A percentile compares a stretch with the other conserved stretches of the same genome.
Evolutionary conservation across 2,329 filamentous ascomycete genomes (phyloP).

Genomic region (Talaromyces verruculosus): DNA sequence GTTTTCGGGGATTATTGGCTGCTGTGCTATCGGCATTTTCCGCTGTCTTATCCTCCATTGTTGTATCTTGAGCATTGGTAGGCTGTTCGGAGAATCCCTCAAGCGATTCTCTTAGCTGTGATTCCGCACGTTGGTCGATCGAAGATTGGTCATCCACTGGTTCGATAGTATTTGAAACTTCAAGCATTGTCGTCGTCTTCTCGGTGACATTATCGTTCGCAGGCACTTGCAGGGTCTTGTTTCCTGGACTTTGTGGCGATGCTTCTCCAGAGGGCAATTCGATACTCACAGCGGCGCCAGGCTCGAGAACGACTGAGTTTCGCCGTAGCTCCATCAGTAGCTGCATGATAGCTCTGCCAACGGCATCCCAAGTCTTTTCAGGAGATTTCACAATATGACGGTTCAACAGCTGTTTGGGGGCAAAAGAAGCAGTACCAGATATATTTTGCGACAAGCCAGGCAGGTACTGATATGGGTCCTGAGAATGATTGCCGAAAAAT

Average conservation of each 20-base stretch:
- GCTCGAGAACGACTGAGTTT: slow-evolving; percentile 28
- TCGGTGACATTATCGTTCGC: slow-evolving; percentile 21
- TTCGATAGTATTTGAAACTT: slow-evolving; percentile 23
- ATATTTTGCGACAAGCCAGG: slow-evolving; percentile 37
- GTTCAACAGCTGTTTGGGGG: slow-evolving; percentile 24
- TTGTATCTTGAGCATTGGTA: slow-evolving; percentile 24
- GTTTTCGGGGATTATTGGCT: slow-evolving; percentile 54
- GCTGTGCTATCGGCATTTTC: slow-evolving; percentile 37
- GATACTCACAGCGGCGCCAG: slow-evolving; percentile 45
- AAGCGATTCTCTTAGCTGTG: slow-evolving; percentile 40
- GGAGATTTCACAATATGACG: slow-evolving; percentile 40
- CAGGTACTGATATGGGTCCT: slow-evolving; percentile 55
- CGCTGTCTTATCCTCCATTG: slow-evolving; percentile 27
- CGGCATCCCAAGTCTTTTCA: slow-evolving; percentile 47
- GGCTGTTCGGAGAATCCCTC: slow-evolving; percentile 32
- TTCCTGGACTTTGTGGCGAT: slow-evolving; percentile 17
- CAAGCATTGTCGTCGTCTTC: not conserved
- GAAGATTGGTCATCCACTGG: slow-evolving; percentile 35
- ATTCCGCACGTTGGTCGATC: slow-evolving; percentile 38
- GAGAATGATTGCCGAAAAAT: slow-evolving; percentile 51
- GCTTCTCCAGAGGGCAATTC: slow-evolving; percentile 36
- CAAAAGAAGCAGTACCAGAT: slow-evolving; percentile 23
- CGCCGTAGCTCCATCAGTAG: slow-evolving; percentile 44
- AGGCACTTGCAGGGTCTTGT: slow-evolving; percentile 18
- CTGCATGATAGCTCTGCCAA: slow-evolving; percentile 52